phyloP scores from a whole-genome alignment of 306 rosid genomes.

The Mucuna pruriens region DNA sequence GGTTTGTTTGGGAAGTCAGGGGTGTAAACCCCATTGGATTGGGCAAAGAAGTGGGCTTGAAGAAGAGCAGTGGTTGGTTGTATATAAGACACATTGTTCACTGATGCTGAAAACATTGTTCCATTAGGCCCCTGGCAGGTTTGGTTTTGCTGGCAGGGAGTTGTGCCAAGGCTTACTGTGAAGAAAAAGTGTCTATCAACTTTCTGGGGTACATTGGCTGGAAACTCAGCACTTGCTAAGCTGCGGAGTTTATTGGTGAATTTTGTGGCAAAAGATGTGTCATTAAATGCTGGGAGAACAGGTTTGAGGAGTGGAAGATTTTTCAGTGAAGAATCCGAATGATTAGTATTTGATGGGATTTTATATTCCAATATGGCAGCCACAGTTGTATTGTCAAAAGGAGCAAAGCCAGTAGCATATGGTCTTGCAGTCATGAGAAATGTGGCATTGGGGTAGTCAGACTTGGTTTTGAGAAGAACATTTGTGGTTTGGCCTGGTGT shows the following conservation, averaged over 20 bases:
- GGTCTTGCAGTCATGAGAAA: constrained; percentile 71
- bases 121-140: constrained; percentile 76
- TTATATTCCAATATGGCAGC: constrained; percentile 59
- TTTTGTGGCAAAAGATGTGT: constrained; percentile 67
- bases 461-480: constrained; percentile 63
- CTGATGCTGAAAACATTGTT: constrained; percentile 69
- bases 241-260: constrained; percentile 57
- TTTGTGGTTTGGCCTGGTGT: constrained; percentile 77
- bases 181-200: constrained; percentile 66
- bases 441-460: constrained; percentile 61
- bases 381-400: constrained; percentile 74
- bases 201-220: constrained; percentile 62
- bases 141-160: constrained; percentile 52
- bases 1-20: constrained; percentile 55
- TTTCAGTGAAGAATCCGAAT: constrained; percentile 34
- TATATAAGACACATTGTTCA: constrained; percentile 62
- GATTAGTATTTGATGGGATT: constrained; percentile 34
- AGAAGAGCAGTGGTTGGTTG: constrained; percentile 62
- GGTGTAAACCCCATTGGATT: constrained; percentile 55
- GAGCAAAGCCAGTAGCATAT: constrained; percentile 55
- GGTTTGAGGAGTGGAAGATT: constrained; percentile 56
- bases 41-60: constrained; percentile 58
- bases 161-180: constrained; percentile 70
- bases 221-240: constrained; percentile 55
- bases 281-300: constrained; percentile 58